Evolutionary conservation across 495 filamentous ascomycete species (phyloP), one percentile per base, ranked within the genome.

Genomic region (Aspergillus ostianus): DNA sequence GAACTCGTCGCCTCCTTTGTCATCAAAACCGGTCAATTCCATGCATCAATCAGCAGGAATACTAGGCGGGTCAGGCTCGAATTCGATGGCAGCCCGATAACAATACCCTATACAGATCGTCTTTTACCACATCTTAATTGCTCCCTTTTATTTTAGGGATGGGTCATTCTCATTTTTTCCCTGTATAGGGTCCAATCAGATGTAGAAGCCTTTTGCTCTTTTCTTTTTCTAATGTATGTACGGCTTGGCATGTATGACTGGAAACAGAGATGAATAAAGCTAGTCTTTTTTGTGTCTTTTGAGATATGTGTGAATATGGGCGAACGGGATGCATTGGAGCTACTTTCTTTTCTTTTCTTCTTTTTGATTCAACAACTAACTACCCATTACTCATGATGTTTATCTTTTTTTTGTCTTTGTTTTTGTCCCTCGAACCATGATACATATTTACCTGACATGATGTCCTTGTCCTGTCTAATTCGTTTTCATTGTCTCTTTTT

Each of bases 61-160:
- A 64, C 51, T 67, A 62, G 53, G 66, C 65, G 66, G 69, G 20
- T 50, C 76, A 30, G 64, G 71, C 30, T 66, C 70, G 56, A 77
- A 69, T 55, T 70, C 72, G 30, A 76, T 77, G 69, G 64, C 66
- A 19, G 67, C 72, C 29, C 74, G 75, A 58, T 80, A 64, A 52
- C 52, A 12, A 10, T 3, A 29, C 36, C 20, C 30, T 46, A n/a
- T 36, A 26, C 23, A 19, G 47, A 26, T 47, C 50, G 10, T 53
- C 46, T 52, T 26, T 26, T 56, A 47, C 26, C 53, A 19, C 32
- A n/a, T 17, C 9, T 2, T 12, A 47, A 15, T 19, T 57, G 20
- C 46, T 30, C 55, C 26, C 29, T 58, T 59, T 58, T 47, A 30
- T 32, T 30, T 36, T 57, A 49, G 13, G 15, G 47, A 49, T 26